Percentiles rank a stretch among this genome's conserved stretches.
These are phyloP conservation scores for Waltergamsia citrina DNA, from an alignment of 2,329 filamentous ascomycete species.

Conservation along the genomic window DNA sequence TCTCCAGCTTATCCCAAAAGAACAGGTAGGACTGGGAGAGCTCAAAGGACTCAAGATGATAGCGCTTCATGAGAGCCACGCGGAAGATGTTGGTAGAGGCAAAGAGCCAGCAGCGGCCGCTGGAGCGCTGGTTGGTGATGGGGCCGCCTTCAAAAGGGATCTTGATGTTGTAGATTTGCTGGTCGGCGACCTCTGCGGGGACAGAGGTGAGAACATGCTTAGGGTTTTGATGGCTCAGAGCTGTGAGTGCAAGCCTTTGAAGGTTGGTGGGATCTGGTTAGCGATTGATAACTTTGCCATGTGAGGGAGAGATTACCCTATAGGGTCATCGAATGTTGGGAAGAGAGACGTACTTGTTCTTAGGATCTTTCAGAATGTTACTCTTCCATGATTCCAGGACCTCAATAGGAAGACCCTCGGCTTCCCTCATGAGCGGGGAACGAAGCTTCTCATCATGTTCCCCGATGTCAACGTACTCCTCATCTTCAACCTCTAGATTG, in stretches of 20 bases:
- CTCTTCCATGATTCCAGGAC: slow-evolving; percentile 50
- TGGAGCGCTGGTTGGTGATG: slow-evolving; percentile 75
- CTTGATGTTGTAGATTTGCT: slow-evolving; percentile 74
- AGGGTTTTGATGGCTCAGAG: slow-evolving; percentile 59
- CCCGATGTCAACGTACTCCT: slow-evolving; percentile 11
- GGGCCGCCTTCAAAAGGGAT: slow-evolving; percentile 76
- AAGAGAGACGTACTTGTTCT: slow-evolving; percentile 45
- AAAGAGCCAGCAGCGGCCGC: slow-evolving; percentile 86
- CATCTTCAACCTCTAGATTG: slow-evolving; percentile 37
- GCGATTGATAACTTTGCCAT: neutral
- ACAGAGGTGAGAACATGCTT: slow-evolving; percentile 56
- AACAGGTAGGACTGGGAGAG: slow-evolving; percentile 83
- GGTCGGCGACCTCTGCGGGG: slow-evolving; percentile 54
- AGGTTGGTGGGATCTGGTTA: neutral
- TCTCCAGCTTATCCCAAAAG: slow-evolving; percentile 92
- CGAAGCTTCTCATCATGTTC: slow-evolving; percentile 10
- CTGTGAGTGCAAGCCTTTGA: slow-evolving; percentile 65
- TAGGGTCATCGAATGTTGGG: neutral
- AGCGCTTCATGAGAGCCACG: slow-evolving; percentile 77
- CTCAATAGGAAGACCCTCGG: slow-evolving; percentile 39
- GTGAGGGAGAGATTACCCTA: neutral
- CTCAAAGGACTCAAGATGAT: slow-evolving; percentile 70
- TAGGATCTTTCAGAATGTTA: slow-evolving; percentile 52
- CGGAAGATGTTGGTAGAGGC: slow-evolving; percentile 87
- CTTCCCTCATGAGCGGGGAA: slow-evolving; percentile 8